Evolutionary conservation across 2,329 filamentous ascomycete genomes (phyloP).

Genomic region (Delphinella strobiligena): DNA sequence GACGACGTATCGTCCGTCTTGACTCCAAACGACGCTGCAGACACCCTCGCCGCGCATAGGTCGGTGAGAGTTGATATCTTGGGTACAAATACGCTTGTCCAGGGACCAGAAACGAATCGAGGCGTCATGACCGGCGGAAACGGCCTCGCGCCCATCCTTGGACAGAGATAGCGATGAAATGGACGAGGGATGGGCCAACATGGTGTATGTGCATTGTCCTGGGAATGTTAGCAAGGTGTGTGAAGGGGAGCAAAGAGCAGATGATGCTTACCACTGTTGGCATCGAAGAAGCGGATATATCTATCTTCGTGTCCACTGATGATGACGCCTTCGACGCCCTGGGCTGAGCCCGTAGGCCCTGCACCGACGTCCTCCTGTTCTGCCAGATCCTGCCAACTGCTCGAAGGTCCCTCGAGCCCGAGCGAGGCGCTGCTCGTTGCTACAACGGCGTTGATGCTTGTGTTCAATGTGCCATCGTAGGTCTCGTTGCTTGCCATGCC

Average conservation of each 20-base stretch:
- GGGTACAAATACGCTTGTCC: slow-evolving; percentile 87
- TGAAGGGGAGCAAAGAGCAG: neutral
- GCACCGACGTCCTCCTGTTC: slow-evolving; percentile 67
- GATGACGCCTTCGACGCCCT: slow-evolving; percentile 72
- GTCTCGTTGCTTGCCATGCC: slow-evolving; percentile 91
- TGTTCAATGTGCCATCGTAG: slow-evolving; percentile 75
- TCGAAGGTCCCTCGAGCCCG: slow-evolving; percentile 59
- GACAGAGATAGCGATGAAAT: slow-evolving; percentile 87
- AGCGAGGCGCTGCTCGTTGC: slow-evolving; percentile 54
- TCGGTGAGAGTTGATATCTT: slow-evolving; percentile 87
- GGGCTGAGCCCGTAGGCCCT: slow-evolving; percentile 71
- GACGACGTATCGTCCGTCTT: slow-evolving; percentile 88
- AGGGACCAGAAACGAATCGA: slow-evolving; percentile 94
- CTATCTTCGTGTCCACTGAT: slow-evolving; percentile 96
- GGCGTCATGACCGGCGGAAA: slow-evolving; percentile 91
- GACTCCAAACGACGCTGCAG: slow-evolving; percentile 88
- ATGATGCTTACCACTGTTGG: slow-evolving; percentile 76
- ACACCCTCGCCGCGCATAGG: slow-evolving; percentile 95
- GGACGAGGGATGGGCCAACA: slow-evolving; percentile 89
- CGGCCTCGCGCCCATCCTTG: slow-evolving; percentile 84
- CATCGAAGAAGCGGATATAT: slow-evolving; percentile 94
- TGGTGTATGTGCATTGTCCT: slow-evolving; percentile 99
- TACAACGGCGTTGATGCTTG: slow-evolving; percentile 79
- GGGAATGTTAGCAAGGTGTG: neutral
- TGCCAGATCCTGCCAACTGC: slow-evolving; percentile 49